Conservation (phyloP, 768 basidiomycete species). For the Lepiota venenata region DNA sequence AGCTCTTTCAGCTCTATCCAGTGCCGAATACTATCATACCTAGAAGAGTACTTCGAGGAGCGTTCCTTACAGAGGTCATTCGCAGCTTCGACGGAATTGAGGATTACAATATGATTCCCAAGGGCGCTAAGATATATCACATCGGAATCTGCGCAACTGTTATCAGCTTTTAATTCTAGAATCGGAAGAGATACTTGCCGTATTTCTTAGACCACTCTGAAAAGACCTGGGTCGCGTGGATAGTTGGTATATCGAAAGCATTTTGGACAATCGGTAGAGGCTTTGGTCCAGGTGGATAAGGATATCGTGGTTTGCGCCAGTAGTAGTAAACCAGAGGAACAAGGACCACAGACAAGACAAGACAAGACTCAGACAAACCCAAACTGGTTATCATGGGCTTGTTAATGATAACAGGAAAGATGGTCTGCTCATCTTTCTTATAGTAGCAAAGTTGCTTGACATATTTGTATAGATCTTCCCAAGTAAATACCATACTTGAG, state of each 20-base stretch:
- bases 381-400: no score
- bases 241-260: slow-evolving; percentile 17
- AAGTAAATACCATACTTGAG: no score
- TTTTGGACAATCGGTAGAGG: slow-evolving; percentile 18
- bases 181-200: slow-evolving; percentile 8
- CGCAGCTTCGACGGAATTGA: slow-evolving; percentile 38
- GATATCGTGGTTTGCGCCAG: background rate
- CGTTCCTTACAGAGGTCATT: slow-evolving; percentile 55
- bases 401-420: no score
- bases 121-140: slow-evolving; percentile 46
- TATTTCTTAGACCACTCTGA: slow-evolving; percentile 17
- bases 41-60: slow-evolving; percentile 45
- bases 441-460: no score
- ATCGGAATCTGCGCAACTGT: slow-evolving; percentile 21
- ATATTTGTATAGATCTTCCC: no score
- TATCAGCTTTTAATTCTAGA: background rate
- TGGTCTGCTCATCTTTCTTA: no score
- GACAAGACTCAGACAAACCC: no score
- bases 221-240: slow-evolving; percentile 8
- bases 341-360: background rate
- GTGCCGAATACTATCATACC: no score
- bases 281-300: slow-evolving; percentile 20
- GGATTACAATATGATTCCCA: slow-evolving; percentile 34
- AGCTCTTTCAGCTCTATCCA: no score
- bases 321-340: background rate